Evolutionary conservation across 768 basidiomycete genomes (phyloP).

Genomic region (Lactifluus subvellereus): DNA sequence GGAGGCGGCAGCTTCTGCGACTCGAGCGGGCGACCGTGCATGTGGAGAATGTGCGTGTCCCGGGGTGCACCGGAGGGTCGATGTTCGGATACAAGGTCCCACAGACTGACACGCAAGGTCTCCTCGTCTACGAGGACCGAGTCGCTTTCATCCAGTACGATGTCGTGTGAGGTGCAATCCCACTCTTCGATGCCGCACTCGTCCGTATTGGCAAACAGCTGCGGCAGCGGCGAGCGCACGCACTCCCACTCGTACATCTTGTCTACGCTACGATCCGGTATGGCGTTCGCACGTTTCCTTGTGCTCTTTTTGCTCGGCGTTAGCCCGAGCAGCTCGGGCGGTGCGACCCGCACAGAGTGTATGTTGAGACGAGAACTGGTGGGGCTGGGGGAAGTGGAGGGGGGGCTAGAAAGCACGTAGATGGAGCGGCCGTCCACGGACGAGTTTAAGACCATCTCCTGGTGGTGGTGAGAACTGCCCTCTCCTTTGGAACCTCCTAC

Average conservation of each 20-base stretch:
- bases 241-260: neutral
- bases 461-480: neutral
- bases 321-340: neutral
- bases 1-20: neutral
- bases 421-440: neutral
- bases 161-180: neutral
- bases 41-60: neutral
- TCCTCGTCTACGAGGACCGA: neutral
- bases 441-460: neutral
- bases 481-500: neutral
- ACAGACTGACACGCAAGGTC: neutral
- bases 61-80: neutral
- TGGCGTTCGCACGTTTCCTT: neutral
- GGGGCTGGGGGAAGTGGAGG: no score
- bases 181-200: neutral
- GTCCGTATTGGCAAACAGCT: neutral
- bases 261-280: neutral
- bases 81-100: neutral
- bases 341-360: neutral
- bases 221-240: neutral
- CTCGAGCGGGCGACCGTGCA: conserved; percentile 1
- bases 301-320: neutral
- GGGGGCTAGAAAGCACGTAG: neutral
- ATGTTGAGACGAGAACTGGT: neutral
- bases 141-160: neutral